Conservation (phyloP, 2,329 filamentous ascomycete species). For the Rhynchosporium secalis region DNA sequence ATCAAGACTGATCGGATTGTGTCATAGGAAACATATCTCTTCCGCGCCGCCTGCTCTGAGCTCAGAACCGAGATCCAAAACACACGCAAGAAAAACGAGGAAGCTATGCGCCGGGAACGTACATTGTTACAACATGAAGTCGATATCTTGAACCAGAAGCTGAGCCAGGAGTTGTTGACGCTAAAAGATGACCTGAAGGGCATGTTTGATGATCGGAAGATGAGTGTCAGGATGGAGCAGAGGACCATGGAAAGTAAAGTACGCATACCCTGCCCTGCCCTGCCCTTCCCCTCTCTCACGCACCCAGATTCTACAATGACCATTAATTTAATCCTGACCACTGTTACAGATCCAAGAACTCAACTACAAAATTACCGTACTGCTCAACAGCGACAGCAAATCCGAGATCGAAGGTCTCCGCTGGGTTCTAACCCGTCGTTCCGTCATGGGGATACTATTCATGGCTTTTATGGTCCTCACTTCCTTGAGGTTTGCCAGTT, state of each 20-base stretch:
- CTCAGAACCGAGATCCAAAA: slow-evolving; percentile 84
- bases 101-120: slow-evolving; percentile 79
- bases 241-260: slow-evolving; percentile 79
- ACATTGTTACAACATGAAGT: slow-evolving; percentile 89
- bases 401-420: slow-evolving; percentile 88
- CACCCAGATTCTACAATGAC: no score
- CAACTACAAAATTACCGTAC: slow-evolving; percentile 93
- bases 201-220: slow-evolving; percentile 94
- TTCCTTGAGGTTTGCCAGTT: slow-evolving; percentile 60
- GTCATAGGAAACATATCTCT: slow-evolving; percentile 77
- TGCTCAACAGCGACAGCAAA: slow-evolving; percentile 84
- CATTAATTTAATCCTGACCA: no score
- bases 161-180: slow-evolving; percentile 78
- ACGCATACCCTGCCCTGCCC: slow-evolving; percentile 38
- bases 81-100: slow-evolving; percentile 72
- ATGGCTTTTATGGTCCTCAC: slow-evolving; percentile 63
- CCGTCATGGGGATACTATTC: slow-evolving; percentile 64
- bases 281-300: neutral
- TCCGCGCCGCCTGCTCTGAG: slow-evolving; percentile 90
- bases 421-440: slow-evolving; percentile 74
- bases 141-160: slow-evolving; percentile 83
- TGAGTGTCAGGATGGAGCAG: slow-evolving; percentile 87
- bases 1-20: no score
- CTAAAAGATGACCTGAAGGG: slow-evolving; percentile 91
- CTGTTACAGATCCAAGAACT: slow-evolving; percentile 75